Evolutionary conservation across 768 basidiomycete species (phyloP), one percentile per base, ranked within the genome.

Genomic region (Gloeopeniophorella convolvens): DNA sequence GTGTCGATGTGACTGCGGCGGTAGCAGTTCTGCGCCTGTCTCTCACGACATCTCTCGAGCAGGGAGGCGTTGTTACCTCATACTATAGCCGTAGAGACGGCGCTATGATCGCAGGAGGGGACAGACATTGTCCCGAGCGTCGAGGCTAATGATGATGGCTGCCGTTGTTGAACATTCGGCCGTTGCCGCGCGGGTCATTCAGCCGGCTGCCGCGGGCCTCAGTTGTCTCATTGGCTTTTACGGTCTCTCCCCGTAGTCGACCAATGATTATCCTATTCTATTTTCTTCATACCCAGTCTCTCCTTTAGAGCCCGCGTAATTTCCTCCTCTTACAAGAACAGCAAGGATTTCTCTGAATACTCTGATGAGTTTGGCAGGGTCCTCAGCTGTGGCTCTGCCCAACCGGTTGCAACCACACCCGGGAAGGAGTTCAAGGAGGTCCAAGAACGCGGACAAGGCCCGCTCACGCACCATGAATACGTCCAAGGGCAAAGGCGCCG

Each of bases 301-400:
- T 86, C 85, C 68, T 83, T 83, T 64, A 79, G 83, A 59, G 64
- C 79, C 55, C 76, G 84, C 45, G 83, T 82, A 41, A 73, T 70
- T 48, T 83, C 83, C 18, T 76, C 77, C 2, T 69, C 78, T 23
- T 36, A 34, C 40, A 59, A 45, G 16, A 12, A 34, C 10, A 40
- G 63, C 59, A 63, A 64, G 56, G 30, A 35, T 39, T 57, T 62
- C 56, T 50, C 62, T 39, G 56, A 59, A 52, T 48, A 59, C 53
- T 67, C 66, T 55, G 84, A 86, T 67, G 84, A 86, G 70, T 85
- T 86, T 55, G 84, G 84, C 41, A 70, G 80, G 43, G 71, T 80
- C 50, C 60, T 68, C 47, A 77, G 75, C 70, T 71, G 71, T 48
- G 63, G 63, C 56, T 72, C 76, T 34, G 63, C 61, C 56, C 65